These are phyloP conservation scores for Tolypocladium ophioglossoides DNA, from an alignment of 2,329 filamentous ascomycete genomes.

Conservation along the genomic window DNA sequence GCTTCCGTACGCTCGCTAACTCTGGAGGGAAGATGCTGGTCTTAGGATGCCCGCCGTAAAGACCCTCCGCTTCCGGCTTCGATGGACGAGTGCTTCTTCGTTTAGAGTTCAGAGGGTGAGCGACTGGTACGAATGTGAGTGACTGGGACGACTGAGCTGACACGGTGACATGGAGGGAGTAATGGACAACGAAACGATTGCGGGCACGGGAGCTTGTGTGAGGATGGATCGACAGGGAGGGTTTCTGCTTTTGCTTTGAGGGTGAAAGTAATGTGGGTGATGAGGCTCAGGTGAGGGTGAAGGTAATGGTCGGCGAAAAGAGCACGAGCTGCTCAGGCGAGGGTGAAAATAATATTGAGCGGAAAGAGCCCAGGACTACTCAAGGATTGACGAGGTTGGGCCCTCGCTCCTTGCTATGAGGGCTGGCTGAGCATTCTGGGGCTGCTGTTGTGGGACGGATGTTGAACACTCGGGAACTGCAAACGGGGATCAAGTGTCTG, in stretches of 20 bases:
- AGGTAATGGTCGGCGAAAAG: neutral
- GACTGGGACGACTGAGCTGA: neutral
- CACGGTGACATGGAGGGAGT: neutral
- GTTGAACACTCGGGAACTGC: neutral
- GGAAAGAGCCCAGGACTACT: too few species aligned
- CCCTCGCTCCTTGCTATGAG: neutral
- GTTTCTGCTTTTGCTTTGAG: neutral
- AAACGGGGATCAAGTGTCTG: neutral
- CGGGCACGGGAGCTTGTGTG: neutral
- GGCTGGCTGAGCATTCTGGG: neutral
- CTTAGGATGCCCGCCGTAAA: neutral
- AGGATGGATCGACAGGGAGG: neutral
- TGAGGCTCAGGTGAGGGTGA: neutral
- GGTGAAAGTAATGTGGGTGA: neutral
- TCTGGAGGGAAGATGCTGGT: neutral
- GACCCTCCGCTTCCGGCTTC: neutral
- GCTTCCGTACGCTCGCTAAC: slow-evolving; percentile 1
- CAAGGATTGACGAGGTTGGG: neutral
- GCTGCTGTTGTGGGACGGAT: neutral
- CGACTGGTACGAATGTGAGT: neutral
- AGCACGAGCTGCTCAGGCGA: neutral
- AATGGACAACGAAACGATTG: neutral
- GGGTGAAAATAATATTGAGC: too few species aligned
- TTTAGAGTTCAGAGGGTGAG: neutral
- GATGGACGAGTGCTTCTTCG: neutral